Evolutionary conservation across 2,329 filamentous ascomycete species (phyloP).

Genomic region (Pseudogymnoascus sp.): DNA sequence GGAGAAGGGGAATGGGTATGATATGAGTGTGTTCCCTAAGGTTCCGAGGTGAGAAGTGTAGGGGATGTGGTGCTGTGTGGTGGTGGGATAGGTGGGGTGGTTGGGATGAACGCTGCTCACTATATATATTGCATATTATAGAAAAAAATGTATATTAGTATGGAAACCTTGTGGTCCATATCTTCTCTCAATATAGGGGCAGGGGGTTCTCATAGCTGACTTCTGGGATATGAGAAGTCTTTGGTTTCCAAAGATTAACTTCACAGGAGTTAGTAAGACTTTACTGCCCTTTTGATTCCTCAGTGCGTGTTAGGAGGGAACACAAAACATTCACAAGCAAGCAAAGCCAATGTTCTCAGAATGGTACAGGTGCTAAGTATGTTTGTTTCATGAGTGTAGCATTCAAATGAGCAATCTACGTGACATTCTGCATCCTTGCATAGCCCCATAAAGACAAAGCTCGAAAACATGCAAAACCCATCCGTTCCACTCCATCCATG

Average conservation of each 20-base stretch:
- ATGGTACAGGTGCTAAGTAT: not conserved
- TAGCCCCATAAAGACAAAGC: conserved; percentile 27
- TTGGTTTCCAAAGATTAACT: not conserved
- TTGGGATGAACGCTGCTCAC: not conserved
- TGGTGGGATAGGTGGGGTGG: not conserved
- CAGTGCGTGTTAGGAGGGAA: not conserved
- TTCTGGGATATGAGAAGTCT: not conserved
- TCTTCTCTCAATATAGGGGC: not conserved
- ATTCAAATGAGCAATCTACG: conserved; percentile 25
- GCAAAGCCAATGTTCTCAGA: not conserved
- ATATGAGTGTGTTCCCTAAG: conserved; percentile 20
- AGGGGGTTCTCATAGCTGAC: not conserved
- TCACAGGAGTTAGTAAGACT: not conserved
- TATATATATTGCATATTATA: not conserved
- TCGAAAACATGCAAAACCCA: conserved; percentile 20
- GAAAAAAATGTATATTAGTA: not conserved
- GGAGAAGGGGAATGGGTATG: conserved; percentile 29
- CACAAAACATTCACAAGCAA: not conserved
- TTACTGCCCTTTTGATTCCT: not conserved
- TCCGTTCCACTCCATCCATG: conserved; percentile 18
- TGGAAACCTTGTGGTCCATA: not conserved
- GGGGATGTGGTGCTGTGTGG: not conserved
- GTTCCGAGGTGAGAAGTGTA: not conserved
- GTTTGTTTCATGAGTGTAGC: conserved; percentile 18
- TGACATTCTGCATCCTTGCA: conserved; percentile 29